Conservation (phyloP, 352 stramenopile genomes). For the Peronospora destructor region DNA sequence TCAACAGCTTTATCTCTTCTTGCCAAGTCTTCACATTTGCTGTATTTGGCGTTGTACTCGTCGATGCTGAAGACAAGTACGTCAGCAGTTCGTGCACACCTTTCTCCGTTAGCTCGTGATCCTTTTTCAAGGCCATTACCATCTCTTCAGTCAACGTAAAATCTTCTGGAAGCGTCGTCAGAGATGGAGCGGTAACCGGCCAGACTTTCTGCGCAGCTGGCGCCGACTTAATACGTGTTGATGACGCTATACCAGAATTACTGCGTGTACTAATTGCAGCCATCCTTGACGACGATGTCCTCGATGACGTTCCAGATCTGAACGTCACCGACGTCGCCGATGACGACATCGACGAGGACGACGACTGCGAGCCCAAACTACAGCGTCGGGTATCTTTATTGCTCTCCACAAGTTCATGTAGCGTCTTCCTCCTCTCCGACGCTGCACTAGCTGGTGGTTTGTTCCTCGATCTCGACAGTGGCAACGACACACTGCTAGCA, state of each 20-base stretch:
- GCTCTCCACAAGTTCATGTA: conserved; percentile 37
- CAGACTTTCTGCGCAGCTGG: conserved; percentile 33
- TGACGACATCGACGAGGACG: conserved; percentile 40
- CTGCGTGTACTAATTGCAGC: conserved; percentile 1
- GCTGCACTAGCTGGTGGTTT: conserved; percentile 18
- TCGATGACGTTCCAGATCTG: conserved; percentile 27
- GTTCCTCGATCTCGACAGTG: conserved; percentile 11
- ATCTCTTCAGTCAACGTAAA: conserved; percentile 38
- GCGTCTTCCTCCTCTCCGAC: conserved; percentile 26
- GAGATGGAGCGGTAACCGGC: conserved; percentile 22
- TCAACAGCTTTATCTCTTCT: conserved; percentile 53
- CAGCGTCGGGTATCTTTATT: conserved; percentile 38
- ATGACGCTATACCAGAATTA: conserved; percentile 8
- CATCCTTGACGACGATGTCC: conserved; percentile 16
- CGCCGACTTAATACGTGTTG: conserved; percentile 10
- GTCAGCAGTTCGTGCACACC: conserved; percentile 58
- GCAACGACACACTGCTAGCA: conserved; percentile 22
- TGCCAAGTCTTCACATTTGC: conserved; percentile 36
- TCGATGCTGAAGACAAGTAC: conserved; percentile 22
- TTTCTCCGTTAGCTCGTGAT: conserved; percentile 55
- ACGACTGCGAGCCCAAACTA: conserved; percentile 48
- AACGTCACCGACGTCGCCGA: conserved; percentile 32
- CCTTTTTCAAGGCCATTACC: conserved; percentile 57
- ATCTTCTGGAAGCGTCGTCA: conserved; percentile 31
- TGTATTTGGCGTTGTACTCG: conserved; percentile 30